These are phyloP conservation scores for Diplodia mutila DNA, from an alignment of 2,329 filamentous ascomycete genomes.

Conservation along the genomic window DNA sequence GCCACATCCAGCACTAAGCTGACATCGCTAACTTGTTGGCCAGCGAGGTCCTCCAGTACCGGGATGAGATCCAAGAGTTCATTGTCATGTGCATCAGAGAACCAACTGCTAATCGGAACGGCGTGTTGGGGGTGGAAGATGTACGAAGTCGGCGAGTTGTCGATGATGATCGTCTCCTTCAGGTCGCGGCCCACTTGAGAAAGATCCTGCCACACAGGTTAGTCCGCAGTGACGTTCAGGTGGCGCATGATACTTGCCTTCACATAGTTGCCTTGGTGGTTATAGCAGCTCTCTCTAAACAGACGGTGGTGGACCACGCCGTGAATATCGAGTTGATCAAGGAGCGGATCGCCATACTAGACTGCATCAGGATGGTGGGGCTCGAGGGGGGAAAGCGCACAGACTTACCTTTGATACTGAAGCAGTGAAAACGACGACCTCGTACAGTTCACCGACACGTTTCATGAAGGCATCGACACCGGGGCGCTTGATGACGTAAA, in stretches of 20 bases:
- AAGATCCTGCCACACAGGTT: slow-evolving; percentile 64
- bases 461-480: slow-evolving; percentile 99
- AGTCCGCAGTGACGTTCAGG: neutral
- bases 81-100: slow-evolving; percentile 98
- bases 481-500: slow-evolving; percentile 99
- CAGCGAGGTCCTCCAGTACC: slow-evolving; percentile 94
- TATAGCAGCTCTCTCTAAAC: slow-evolving; percentile 98
- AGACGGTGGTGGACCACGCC: slow-evolving; percentile 93
- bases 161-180: slow-evolving; percentile 98
- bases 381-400: slow-evolving; percentile 26
- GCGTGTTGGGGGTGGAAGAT: slow-evolving; percentile 99
- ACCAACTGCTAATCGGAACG: slow-evolving; percentile 99
- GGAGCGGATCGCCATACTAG: slow-evolving; percentile 91
- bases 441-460: slow-evolving; percentile 93
- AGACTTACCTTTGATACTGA: slow-evolving; percentile 87
- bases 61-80: slow-evolving; percentile 96
- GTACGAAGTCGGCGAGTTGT: slow-evolving; percentile 98
- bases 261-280: slow-evolving; percentile 99
- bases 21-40: slow-evolving; percentile 87
- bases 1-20: slow-evolving; percentile 94
- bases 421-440: slow-evolving; percentile 97
- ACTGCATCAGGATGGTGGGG: slow-evolving; percentile 10
- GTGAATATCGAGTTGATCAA: slow-evolving; percentile 97
- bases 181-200: slow-evolving; percentile 96
- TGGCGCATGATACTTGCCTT: slow-evolving; percentile 58